Evolutionary conservation across 2,329 filamentous ascomycete genomes (phyloP), one percentile per base, ranked within the genome.

Genomic region (Samsoniella hepiali): DNA sequence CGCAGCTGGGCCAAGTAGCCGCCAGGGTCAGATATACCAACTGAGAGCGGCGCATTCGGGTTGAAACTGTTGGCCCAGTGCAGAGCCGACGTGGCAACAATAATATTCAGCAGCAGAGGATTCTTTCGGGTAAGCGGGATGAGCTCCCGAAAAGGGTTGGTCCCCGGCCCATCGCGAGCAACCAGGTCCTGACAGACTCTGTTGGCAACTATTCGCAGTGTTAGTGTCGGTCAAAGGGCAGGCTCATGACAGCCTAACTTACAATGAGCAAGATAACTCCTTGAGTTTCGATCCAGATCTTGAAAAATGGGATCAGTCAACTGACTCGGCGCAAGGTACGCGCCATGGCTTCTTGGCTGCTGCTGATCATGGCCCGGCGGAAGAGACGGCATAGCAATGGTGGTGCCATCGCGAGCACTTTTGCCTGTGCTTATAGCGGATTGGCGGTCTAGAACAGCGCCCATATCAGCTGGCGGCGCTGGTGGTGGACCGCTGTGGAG

Each of bases 241-340:
- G 61, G 58, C 53, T 61, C 38, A 51, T 22, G 38, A 22, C 32
- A 45, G 5, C 34, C 17, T 22, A 36, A 75, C 80, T 70, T 70
- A 84, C 82, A 84, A 64, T 84, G 81, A 44, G 77, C 74, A 49
- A 84, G 72, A 69, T 84, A 84, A 66, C 76, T 75, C 64, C 80
- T 73, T 34, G 79, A 78, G 50, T 74, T 74, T 27, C 66, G 72
- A 66, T 79, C 78, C 50, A 87, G 77, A 66, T 84, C 81, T 67
- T 84, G 81, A 63, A 86, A 77, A 53, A 86, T 67, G 13, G 84
- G 84, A 69, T 87, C 84, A 34, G 80, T 76, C 56, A 85, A 73
- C 44, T 57, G 63, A 36, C 22, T 58, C 17, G 57, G 42, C 45
- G 42, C 38, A 13, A 57, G 45, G 31, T 54, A 56, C 5, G 51